Evolutionary conservation across 352 stramenopile genomes (phyloP), one percentile per base, ranked within the genome.

Genomic region (Achlya hypogyna): DNA sequence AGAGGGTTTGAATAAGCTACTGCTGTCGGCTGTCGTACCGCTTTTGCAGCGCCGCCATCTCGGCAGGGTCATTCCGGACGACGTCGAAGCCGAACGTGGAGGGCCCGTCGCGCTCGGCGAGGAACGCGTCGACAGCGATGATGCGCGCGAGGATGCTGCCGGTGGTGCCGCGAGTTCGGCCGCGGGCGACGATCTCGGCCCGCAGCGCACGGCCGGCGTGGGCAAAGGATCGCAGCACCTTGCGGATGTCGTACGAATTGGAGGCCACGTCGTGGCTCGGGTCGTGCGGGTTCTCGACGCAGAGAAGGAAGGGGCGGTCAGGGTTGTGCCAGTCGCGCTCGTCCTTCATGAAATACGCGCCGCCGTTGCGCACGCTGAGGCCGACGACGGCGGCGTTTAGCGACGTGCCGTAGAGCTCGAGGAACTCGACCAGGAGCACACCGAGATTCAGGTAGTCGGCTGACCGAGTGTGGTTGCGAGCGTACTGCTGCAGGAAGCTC

Each of bases 221-320:
- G 47, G 96, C 90, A 74, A 98, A 98, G 10, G 93, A 83, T 27
- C 89, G 78, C 67, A 95, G 87, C 52, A 98, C 80, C 12, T 86
- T 88, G 27, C 88, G 81, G 56, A 98, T 95, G 23, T 96, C 81
- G 79, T 93, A 98, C 60, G 87, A 96, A 73, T 96, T 89, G 42
- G 87, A 91, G 6, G 89, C 92, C 12, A 98, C 94, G 74, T 98
- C 93, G 14, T 92, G 77, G 3, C 71, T 91, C 4, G 81, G 74
- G 65, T 98, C 95, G 58, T 98, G 89, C 35, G 95, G 95, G 75
- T 98, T 98, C 72, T 98, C 95, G 71, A 98, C 82, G 4, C 87
- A 87, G 29, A 98, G 80, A 5, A 91, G 77, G 69, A 95, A 96
- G 28, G 88, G 86, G 23, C 89, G 78, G 16, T 86, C 76, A 22